Percentiles rank a stretch among this genome's conserved stretches.
Conservation (phyloP, 441 rosid genomes). For the Hura crepitans region DNA sequence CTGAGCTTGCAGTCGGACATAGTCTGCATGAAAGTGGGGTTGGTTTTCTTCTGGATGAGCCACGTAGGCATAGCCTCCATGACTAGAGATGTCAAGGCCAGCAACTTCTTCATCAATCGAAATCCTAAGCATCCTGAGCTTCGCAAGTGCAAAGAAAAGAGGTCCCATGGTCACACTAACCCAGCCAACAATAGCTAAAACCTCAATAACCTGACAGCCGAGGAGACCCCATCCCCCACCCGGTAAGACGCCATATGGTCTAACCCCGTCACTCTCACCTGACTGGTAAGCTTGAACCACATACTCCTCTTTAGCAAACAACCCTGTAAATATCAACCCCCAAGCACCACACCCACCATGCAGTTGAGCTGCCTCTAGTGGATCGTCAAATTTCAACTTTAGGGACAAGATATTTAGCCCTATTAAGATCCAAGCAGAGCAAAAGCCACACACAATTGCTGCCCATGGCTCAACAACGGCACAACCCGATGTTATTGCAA, state of each 20-base stretch:
- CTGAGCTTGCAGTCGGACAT: conserved; percentile 31
- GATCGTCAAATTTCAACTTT: conserved; percentile 60
- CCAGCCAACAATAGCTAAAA: conserved; percentile 51
- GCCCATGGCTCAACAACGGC: conserved; percentile 85
- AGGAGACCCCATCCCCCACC: conserved; percentile 77
- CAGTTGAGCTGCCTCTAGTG: conserved; percentile 65
- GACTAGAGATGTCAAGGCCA: conserved; percentile 58
- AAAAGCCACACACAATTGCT: conserved; percentile 59
- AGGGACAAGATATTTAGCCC: conserved; percentile 52
- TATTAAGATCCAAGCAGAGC: conserved; percentile 53
- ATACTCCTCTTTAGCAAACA: conserved; percentile 65
- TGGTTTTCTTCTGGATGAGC: conserved; percentile 36
- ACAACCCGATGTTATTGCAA: conserved; percentile 71
- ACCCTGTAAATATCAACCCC: conserved; percentile 70
- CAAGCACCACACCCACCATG: conserved; percentile 92
- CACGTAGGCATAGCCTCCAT: conserved; percentile 52
- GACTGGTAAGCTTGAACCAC: conserved; percentile 54
- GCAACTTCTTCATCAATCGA: conserved; percentile 47
- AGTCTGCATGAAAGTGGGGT: conserved; percentile 35
- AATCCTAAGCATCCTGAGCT: conserved; percentile 46
- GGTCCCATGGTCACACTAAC: conserved; percentile 71
- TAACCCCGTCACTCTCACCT: conserved; percentile 25
- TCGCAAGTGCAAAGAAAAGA: conserved; percentile 52
- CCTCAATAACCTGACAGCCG: conserved; percentile 51
- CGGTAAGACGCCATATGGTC: conserved; percentile 63